phyloP scores from a whole-genome alignment of 2,329 filamentous ascomycete species.

The Myriangium duriaei region DNA sequence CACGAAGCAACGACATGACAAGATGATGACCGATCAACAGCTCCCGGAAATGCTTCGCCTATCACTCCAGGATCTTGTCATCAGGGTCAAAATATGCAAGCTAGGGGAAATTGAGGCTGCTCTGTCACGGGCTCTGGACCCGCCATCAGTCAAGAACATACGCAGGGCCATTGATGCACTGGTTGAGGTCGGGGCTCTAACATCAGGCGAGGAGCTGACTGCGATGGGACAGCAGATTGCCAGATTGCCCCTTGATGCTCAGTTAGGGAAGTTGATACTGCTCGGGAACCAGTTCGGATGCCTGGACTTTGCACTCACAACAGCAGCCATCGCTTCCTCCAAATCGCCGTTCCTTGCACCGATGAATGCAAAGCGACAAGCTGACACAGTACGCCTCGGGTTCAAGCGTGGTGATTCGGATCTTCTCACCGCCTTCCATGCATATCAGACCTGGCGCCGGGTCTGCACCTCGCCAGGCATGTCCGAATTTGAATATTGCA shows the following conservation, averaged over 20 bases:
- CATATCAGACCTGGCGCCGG: constrained; percentile 78
- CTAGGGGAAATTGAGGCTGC: constrained; percentile 88
- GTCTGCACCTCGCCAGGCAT: constrained; percentile 58
- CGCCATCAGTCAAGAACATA: constrained; percentile 84
- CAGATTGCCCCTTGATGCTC: constrained; percentile 81
- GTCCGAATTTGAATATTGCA: constrained; percentile 81
- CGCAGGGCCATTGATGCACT: constrained; percentile 84
- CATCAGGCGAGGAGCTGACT: constrained; percentile 68
- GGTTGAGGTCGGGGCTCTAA: constrained; percentile 84
- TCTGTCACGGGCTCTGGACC: constrained; percentile 74
- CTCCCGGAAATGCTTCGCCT: constrained; percentile 92
- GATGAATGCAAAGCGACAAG: constrained; percentile 70
- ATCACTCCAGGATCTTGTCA: constrained; percentile 85
- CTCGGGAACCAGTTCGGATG: constrained; percentile 80
- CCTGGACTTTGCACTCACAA: constrained; percentile 79
- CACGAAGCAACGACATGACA: constrained; percentile 78
- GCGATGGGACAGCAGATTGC: constrained; percentile 77
- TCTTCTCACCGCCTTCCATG: constrained; percentile 84
- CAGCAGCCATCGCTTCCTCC: constrained; percentile 83
- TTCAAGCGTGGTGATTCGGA: constrained; percentile 86
- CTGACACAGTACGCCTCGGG: constrained; percentile 61
- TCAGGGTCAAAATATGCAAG: constrained; percentile 95
- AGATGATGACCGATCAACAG: constrained; percentile 75
- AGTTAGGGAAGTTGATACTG: constrained; percentile 84
- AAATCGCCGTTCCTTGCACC: constrained; percentile 88